These are phyloP conservation scores for Glycyrrhiza uralensis DNA, from an alignment of 306 rosid genomes.

Conservation along the genomic window DNA sequence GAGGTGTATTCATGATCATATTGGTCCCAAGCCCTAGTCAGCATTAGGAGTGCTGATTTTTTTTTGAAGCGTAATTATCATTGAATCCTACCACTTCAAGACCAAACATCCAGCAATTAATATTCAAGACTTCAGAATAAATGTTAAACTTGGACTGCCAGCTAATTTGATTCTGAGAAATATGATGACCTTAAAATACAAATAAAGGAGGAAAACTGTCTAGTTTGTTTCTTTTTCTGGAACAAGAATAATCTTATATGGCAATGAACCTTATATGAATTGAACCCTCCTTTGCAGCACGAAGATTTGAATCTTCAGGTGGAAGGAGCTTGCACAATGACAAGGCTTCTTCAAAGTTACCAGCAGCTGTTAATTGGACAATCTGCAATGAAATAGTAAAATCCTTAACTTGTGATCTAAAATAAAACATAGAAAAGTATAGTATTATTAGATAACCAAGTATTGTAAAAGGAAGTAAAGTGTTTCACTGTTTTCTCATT, in stretches of 20 bases:
- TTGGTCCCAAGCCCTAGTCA: constrained; percentile 11
- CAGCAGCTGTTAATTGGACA: constrained; percentile 96
- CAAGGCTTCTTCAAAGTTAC: constrained; percentile 96
- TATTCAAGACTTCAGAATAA: background rate
- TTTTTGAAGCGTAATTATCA: background rate
- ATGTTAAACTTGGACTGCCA: background rate
- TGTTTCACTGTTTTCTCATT: constrained; percentile 14
- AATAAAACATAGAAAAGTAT: background rate
- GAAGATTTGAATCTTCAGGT: constrained; percentile 90
- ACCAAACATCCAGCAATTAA: background rate
- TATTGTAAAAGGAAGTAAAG: background rate
- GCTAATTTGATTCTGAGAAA: background rate
- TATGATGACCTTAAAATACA: constrained; percentile 1
- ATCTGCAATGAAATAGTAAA: constrained; percentile 53
- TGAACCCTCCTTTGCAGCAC: constrained; percentile 94
- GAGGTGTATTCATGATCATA: background rate
- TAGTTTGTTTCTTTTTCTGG: constrained; percentile 16
- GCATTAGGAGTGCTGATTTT: background rate
- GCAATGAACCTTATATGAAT: constrained; percentile 79
- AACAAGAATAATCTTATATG: constrained; percentile 18
- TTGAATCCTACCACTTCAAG: background rate
- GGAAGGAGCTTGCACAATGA: constrained; percentile 98
- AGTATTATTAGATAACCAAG: background rate
- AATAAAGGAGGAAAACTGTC: background rate
- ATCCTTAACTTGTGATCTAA: constrained; percentile 16